These are phyloP conservation scores for Emmonsiellopsis sp. DNA, from an alignment of 2,329 filamentous ascomycete species.

Conservation along the genomic window DNA sequence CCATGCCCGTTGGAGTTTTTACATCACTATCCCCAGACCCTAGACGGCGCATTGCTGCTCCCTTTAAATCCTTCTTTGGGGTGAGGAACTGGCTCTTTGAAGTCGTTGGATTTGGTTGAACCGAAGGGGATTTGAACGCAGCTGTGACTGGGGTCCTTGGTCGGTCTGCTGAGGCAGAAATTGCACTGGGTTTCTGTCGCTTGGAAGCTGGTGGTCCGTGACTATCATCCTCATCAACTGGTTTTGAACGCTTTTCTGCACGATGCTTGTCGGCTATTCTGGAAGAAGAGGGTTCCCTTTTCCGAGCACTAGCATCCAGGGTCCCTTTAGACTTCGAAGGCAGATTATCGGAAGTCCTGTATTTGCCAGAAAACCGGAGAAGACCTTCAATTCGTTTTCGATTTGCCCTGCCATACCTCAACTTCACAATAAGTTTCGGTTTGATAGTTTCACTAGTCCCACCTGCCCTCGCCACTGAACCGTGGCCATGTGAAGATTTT, in stretches of 20 bases:
- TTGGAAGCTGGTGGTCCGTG: slow-evolving; percentile 21
- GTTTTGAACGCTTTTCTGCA: slow-evolving; percentile 19
- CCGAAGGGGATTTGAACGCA: slow-evolving; percentile 25
- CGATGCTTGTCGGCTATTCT: slow-evolving; percentile 13
- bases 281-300: slow-evolving; percentile 9
- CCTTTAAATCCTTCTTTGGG: slow-evolving; percentile 35
- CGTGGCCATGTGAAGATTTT: no score
- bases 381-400: slow-evolving; percentile 39
- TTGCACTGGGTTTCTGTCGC: slow-evolving; percentile 26
- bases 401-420: slow-evolving; percentile 45
- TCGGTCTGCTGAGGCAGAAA: slow-evolving; percentile 24
- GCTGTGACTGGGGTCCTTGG: slow-evolving; percentile 28
- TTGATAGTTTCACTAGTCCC: slow-evolving; percentile 8
- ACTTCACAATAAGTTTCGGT: slow-evolving; percentile 36
- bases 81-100: slow-evolving; percentile 26
- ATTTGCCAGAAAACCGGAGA: slow-evolving; percentile 35
- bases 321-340: slow-evolving; percentile 17
- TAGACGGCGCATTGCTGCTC: slow-evolving; percentile 28
- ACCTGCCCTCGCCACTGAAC: no score
- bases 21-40: slow-evolving; percentile 33
- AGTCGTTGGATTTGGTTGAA: slow-evolving; percentile 16
- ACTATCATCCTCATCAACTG: slow-evolving; percentile 18
- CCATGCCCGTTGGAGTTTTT: slow-evolving; percentile 27
- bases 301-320: slow-evolving; percentile 16
- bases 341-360: slow-evolving; percentile 20